Base-by-base conservation (phyloP, 257 asterid genomes). In the Solanum chilense region DNA sequence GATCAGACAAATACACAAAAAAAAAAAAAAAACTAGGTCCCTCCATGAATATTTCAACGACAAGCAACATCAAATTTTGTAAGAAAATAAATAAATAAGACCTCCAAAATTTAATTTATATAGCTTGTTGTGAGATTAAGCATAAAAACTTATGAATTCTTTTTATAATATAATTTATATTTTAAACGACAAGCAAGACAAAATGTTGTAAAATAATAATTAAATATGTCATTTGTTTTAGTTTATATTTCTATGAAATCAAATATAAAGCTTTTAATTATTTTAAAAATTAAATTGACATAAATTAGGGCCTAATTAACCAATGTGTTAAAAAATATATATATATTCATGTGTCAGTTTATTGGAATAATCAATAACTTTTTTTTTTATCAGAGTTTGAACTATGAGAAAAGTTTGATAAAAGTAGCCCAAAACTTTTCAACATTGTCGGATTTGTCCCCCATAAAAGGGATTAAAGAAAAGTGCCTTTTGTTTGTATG, bases 351-450 rank as follows among this genome's bases (percentile, higher is more conserved):
- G 92, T 90, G 94, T 68, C 88, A 83, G 25, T 85, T 58, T 86
- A 89, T 88, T 74, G 92, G 86, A 90, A 92, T 70, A 89, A 86
- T 84, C 89, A 87, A 39, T 69, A 86, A 62, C 56, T 89, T 89
- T 77, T 37, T 37, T 37, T 37, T 52, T 83, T 85, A 88, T 90
- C 87, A 90, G 93, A 90, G 91, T 92, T 93, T 90, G 94, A 85
- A 89, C 91, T 66, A 58, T 81, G 23, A 71, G 62, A 77, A 84
- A 80, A n/a, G 37, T 25, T 45, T 76, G 42, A 18, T 68, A 47
- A 44, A 75, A 81, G 29, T 37, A 71, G 12, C 92, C 77, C 87
- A 83, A 80, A 82, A 88, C 91, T 74, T 82, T 86, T 70, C 73
- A 69, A 75, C 76, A 68, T 83, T 89, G 90, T 89, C 89, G 90